Evolutionary conservation across 1,284 basidiomycete genomes (phyloP), one percentile per base, ranked within the genome.

Genomic region (Chondrostereum purpureum): DNA sequence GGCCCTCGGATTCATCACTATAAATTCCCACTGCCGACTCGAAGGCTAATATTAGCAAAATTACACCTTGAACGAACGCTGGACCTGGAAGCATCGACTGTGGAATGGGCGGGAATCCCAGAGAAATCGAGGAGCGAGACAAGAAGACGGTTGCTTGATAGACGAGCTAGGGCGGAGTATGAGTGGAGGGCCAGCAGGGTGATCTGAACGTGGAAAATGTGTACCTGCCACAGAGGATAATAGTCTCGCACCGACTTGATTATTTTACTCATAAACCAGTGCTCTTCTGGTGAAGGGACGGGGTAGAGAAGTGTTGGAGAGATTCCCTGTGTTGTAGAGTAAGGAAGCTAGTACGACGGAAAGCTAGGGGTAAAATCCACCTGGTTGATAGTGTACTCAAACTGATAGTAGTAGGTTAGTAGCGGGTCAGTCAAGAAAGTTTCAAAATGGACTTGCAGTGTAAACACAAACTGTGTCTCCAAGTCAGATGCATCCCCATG

Each of bases 111-210:
- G 92, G 92, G 2, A 98, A 58, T 8, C 88, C 89, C 38, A 97
- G 64, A 0, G 92, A 90, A 42, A 96, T 88, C 3, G 92, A 88
- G 0, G 93, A 96, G 2, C 96, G 87, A 1, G 94, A 97, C 49
- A 98, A 61, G 68, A 99, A 99, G 39, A 99, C 95, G 39, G 93
- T 92, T 12, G 88, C 81, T 72, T 99, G 91, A 61, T 92, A 90
- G 21, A 88, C 78, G 37, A 89, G 75, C 80, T 88, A 52, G 23
- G 57, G 65, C 3, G 60, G 5, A 41, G 49, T 47, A 36, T 34
- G 43, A 31, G 46, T n/a, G 3, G 4, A 38, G 33, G 17, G 11
- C 20, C 14, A n/a, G 14, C 21, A 14, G 34, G 35, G 39, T 42
- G 17, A 35, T 13, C 27, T 11, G 17, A 43, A 24, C 6, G 37